These are phyloP conservation scores for Inosperma sp. DNA, from an alignment of 768 basidiomycete species.

Conservation along the genomic window DNA sequence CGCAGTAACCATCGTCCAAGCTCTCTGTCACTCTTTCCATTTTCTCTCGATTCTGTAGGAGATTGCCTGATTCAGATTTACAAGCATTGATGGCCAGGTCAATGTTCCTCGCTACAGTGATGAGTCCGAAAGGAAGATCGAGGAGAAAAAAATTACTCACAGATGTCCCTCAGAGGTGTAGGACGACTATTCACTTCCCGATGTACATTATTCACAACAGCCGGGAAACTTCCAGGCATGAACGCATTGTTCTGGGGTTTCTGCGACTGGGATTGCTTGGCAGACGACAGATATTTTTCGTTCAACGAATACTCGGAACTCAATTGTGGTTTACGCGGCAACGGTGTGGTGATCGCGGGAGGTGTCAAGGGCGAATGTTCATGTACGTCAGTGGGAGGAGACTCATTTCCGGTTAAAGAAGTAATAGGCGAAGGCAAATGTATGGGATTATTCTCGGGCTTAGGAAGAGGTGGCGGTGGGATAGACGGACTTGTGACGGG, in stretches of 20 bases:
- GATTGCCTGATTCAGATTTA: slow-evolving; percentile 55
- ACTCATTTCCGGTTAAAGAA: too few species aligned
- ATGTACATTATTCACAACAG: neutral
- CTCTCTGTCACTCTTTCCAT: slow-evolving; percentile 73
- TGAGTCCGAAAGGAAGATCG: neutral
- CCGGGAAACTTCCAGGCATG: slow-evolving; percentile 7
- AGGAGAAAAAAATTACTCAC: slow-evolving; percentile 23
- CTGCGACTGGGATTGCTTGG: neutral
- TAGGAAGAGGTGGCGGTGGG: neutral
- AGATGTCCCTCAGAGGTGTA: slow-evolving; percentile 35
- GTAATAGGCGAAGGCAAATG: too few species aligned
- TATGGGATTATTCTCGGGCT: too few species aligned
- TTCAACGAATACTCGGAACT: slow-evolving; percentile 5
- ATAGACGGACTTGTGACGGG: neutral
- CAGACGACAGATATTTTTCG: slow-evolving; percentile 7
- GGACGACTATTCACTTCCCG: neutral
- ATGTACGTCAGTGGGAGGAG: too few species aligned
- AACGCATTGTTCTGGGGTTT: neutral
- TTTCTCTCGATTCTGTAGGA: slow-evolving; percentile 59
- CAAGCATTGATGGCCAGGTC: slow-evolving; percentile 72
- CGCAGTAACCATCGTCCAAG: slow-evolving; percentile 79
- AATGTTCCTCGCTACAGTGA: slow-evolving; percentile 51
- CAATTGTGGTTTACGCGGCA: neutral
- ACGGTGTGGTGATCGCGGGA: too few species aligned
- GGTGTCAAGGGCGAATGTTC: too few species aligned